Conservation (phyloP, 805 yeast genomes). For the Cyberlindnera mississippiensis region DNA sequence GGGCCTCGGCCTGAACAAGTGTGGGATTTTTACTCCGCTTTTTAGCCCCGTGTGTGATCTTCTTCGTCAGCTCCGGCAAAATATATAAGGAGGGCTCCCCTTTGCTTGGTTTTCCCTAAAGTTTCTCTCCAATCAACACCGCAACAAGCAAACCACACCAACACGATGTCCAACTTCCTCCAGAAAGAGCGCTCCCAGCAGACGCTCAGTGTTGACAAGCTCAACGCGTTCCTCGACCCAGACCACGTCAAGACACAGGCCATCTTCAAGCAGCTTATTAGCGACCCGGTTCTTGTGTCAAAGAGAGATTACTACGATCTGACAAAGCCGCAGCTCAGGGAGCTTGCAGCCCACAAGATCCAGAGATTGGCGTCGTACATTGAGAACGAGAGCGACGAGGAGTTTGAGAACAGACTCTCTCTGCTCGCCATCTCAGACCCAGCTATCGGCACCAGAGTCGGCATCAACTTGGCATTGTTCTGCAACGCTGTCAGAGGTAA, state of each 20-base stretch:
- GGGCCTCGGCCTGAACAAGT: too few relatives aligned
- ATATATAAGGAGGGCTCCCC: too few relatives aligned
- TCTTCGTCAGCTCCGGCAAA: too few relatives aligned
- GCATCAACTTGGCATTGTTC: slow-evolving; percentile 85
- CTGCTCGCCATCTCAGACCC: slow-evolving; percentile 70
- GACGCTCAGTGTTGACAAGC: slow-evolving; percentile 38
- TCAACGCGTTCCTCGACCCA: slow-evolving; percentile 57
- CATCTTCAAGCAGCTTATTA: slow-evolving; percentile 54
- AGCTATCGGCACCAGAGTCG: slow-evolving; percentile 73
- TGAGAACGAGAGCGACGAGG: slow-evolving; percentile 37
- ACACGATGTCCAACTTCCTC: slow-evolving; percentile 23
- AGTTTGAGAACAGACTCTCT: slow-evolving; percentile 56
- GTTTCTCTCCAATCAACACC: too few relatives aligned
- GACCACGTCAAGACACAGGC: slow-evolving; percentile 42
- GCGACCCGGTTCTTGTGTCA: slow-evolving; percentile 62
- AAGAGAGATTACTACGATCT: slow-evolving; percentile 54
- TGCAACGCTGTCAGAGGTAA: slow-evolving; percentile 78
- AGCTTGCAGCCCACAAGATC: slow-evolving; percentile 55
- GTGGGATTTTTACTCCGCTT: too few relatives aligned
- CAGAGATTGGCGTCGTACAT: slow-evolving; percentile 57
- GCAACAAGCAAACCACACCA: too few relatives aligned
- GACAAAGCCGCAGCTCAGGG: slow-evolving; percentile 54
- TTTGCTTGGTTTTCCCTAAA: too few relatives aligned
- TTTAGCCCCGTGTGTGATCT: too few relatives aligned
- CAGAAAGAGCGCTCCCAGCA: slow-evolving; percentile 43